Conservation (phyloP, 2,329 filamentous ascomycete genomes). For the Aspergillus pseudoglaucus region DNA sequence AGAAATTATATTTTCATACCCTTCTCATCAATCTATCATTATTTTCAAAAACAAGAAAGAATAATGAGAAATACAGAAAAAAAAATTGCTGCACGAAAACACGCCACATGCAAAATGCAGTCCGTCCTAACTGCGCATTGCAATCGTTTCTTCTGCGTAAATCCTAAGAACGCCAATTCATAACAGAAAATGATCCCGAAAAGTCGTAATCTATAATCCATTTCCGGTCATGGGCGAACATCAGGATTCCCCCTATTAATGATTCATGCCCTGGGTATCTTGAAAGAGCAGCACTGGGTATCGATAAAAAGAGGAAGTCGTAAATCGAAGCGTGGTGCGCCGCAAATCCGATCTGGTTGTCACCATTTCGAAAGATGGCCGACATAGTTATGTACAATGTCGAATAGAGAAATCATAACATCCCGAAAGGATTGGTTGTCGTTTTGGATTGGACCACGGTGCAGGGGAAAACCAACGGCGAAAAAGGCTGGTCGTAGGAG, state of each 20-base stretch:
- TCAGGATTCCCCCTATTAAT: conserved; percentile 12
- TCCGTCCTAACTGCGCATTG: conserved; percentile 22
- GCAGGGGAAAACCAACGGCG: conserved; percentile 2
- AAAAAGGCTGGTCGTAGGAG: conserved; percentile 8
- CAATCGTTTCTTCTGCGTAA: conserved; percentile 24
- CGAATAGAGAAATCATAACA: background rate
- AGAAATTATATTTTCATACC: conserved; percentile 24
- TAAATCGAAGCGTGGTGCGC: conserved; percentile 9
- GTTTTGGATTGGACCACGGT: background rate
- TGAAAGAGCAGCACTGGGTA: conserved; percentile 11
- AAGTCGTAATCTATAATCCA: conserved; percentile 6
- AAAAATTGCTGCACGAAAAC: conserved; percentile 18
- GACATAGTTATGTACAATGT: background rate
- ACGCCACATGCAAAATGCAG: conserved; percentile 18
- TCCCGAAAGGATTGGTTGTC: conserved; percentile 1
- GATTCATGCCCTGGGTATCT: conserved; percentile 23
- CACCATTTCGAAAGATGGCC: background rate
- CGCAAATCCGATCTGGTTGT: conserved; percentile 7
- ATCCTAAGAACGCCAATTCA: conserved; percentile 12
- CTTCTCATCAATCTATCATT: conserved; percentile 29
- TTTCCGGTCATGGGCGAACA: conserved; percentile 5
- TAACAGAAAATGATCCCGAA: conserved; percentile 11
- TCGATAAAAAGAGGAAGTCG: conserved; percentile 4
- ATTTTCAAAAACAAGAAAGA: conserved; percentile 16
- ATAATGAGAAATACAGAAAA: conserved; percentile 21